Percentiles rank a stretch among this genome's conserved stretches.
Evolutionary conservation across 1,139 yeast species (phyloP).

Genomic region (Barnettozyma hawaiiensis): DNA sequence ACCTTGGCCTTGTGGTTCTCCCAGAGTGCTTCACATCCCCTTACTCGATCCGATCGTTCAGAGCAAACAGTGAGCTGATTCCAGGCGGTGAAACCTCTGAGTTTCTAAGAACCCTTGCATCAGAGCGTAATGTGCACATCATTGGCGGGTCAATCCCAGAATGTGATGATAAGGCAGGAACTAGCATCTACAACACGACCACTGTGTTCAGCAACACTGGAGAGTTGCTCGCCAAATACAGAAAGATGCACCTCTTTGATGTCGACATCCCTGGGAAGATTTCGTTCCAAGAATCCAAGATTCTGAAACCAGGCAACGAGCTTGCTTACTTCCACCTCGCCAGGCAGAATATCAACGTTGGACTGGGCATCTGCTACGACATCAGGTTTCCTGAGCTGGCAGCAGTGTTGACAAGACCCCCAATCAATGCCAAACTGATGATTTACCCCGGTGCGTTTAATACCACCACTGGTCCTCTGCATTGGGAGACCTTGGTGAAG

Average conservation of each 20-base stretch:
- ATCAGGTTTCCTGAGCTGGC: slow-evolving; percentile 85
- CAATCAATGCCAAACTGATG: slow-evolving; percentile 72
- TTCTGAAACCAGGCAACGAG: slow-evolving; percentile 71
- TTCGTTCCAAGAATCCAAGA: slow-evolving; percentile 74
- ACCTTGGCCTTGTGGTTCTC: slow-evolving; percentile 44
- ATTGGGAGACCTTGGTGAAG: slow-evolving; percentile 84
- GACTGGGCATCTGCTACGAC: slow-evolving; percentile 81
- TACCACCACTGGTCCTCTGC: slow-evolving; percentile 92
- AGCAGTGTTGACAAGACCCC: slow-evolving; percentile 67
- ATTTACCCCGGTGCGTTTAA: slow-evolving; percentile 94
- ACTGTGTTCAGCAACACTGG: slow-evolving; percentile 70
- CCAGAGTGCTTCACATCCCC: slow-evolving; percentile 94
- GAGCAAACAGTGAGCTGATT: slow-evolving; percentile 71
- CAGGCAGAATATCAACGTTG: slow-evolving; percentile 64
- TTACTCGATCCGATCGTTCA: slow-evolving; percentile 80
- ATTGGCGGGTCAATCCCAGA: slow-evolving; percentile 95
- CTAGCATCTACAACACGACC: slow-evolving; percentile 78
- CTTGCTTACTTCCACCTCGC: slow-evolving; percentile 71
- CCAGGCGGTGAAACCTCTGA: slow-evolving; percentile 67
- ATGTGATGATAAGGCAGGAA: slow-evolving; percentile 42
- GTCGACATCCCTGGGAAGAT: slow-evolving; percentile 88
- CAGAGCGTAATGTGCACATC: slow-evolving; percentile 51
- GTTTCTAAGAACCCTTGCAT: slow-evolving; percentile 60
- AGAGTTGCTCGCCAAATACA: slow-evolving; percentile 71
- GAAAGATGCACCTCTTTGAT: slow-evolving; percentile 87